phyloP scores from a whole-genome alignment of 257 asterid genomes.

The Fraxinus pennsylvanica region DNA sequence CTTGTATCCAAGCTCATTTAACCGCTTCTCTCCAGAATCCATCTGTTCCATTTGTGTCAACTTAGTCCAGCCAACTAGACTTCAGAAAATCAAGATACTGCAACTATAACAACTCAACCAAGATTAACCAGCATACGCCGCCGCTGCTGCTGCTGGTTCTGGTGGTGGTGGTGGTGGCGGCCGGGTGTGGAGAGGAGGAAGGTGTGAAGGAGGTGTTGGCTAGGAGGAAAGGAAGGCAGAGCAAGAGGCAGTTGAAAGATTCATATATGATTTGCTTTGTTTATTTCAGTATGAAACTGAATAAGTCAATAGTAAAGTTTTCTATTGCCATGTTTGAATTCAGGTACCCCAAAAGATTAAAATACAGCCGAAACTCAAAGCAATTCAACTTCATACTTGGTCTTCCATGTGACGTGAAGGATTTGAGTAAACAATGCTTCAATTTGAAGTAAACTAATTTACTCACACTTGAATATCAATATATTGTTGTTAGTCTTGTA shows the following conservation, averaged over 20 bases:
- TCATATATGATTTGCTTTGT: neutral
- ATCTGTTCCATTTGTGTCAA: slow-evolving; percentile 21
- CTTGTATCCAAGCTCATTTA: slow-evolving; percentile 57
- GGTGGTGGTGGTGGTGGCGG: too few relatives aligned
- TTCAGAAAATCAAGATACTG: slow-evolving; percentile 7
- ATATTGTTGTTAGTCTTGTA: neutral
- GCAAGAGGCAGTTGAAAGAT: neutral
- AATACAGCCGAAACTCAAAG: too few relatives aligned
- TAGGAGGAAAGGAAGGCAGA: neutral
- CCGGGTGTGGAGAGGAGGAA: neutral
- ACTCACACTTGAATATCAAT: neutral
- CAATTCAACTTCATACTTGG: neutral
- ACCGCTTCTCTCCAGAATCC: slow-evolving; percentile 50
- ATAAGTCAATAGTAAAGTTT: neutral
- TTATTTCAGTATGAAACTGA: neutral
- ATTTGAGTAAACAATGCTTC: neutral
- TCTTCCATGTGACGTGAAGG: neutral
- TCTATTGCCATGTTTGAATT: neutral
- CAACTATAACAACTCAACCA: neutral
- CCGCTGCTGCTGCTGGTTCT: too few relatives aligned
- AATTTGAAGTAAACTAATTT: neutral
- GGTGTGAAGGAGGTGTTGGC: neutral
- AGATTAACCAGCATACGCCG: neutral
- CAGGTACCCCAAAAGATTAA: too few relatives aligned
- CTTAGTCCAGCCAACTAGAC: neutral